Conservation (phyloP, 345 rosid genomes). For the Reutealis trisperma region DNA sequence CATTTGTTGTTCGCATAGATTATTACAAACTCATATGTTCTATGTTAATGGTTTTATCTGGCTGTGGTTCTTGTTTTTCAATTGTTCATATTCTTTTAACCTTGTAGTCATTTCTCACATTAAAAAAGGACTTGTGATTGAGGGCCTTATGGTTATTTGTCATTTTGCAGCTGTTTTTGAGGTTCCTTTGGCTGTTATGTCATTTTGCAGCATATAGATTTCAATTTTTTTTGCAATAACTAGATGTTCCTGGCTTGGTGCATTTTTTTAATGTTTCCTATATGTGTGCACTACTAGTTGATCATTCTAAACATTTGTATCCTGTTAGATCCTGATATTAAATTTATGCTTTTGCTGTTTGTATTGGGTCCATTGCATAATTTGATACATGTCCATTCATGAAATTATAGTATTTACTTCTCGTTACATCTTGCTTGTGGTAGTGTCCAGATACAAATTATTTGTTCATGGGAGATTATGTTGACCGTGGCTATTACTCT, state of each 20-base stretch:
- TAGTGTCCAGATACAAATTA: conserved; percentile 97
- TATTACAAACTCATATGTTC: background rate
- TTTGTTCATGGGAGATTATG: conserved; percentile 97
- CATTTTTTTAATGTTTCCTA: background rate
- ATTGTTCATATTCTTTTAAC: background rate
- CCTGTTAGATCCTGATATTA: background rate
- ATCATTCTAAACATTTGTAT: background rate
- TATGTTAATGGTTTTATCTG: background rate
- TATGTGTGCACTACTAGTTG: background rate
- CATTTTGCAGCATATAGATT: background rate
- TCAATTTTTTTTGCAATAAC: background rate
- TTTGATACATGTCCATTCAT: background rate
- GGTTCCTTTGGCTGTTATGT: background rate
- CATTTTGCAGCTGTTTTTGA: no score
- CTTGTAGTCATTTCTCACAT: background rate
- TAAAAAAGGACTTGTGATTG: background rate
- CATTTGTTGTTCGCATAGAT: background rate
- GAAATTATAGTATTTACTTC: background rate
- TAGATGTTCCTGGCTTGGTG: background rate
- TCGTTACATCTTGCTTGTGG: background rate
- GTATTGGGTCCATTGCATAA: no score
- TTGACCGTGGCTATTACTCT: conserved; percentile 95
- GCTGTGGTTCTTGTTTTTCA: background rate
- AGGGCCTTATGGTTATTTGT: no score
- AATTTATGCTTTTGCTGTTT: background rate